Percentiles rank a stretch among this genome's conserved stretches.
Evolutionary conservation across 192 early-diverging fungal genomes (phyloP).

Genomic region (Funneliformis mosseae): DNA sequence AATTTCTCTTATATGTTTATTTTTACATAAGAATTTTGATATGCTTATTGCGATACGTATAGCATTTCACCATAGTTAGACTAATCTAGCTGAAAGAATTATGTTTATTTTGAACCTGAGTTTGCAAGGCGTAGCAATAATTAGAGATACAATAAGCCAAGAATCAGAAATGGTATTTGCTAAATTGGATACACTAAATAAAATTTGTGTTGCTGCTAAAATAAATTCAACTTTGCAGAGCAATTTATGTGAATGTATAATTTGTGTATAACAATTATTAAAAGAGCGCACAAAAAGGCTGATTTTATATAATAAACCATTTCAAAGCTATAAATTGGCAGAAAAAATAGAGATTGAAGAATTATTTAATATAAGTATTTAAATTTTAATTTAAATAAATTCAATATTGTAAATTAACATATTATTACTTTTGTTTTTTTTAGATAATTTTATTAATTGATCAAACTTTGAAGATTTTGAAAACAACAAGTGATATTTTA

Average conservation of each 20-base stretch:
- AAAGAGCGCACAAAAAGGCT: not conserved
- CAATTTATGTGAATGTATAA: not conserved
- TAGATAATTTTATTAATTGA: constrained; percentile 14
- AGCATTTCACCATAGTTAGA: not conserved
- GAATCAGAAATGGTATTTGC: not conserved
- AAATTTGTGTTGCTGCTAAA: not conserved
- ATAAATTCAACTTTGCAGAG: not conserved
- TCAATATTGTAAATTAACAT: too few species aligned
- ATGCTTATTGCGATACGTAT: not conserved
- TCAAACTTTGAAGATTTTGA: not conserved
- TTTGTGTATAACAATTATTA: not conserved
- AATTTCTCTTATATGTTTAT: not conserved
- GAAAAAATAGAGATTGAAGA: not conserved
- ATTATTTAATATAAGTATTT: not conserved
- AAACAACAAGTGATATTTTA: constrained; percentile 1
- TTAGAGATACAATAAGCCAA: constrained; percentile 6
- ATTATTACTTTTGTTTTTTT: not conserved
- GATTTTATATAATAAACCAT: not conserved
- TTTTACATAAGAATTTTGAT: not conserved
- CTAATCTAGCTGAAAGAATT: not conserved
- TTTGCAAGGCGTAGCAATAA: not conserved
- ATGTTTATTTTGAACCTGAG: not conserved
- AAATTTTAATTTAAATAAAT: not conserved
- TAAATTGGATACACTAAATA: not conserved
- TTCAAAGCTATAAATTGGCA: not conserved